These are phyloP conservation scores for Globisporangium spinosum DNA, from an alignment of 352 stramenopile species.

Conservation along the genomic window DNA sequence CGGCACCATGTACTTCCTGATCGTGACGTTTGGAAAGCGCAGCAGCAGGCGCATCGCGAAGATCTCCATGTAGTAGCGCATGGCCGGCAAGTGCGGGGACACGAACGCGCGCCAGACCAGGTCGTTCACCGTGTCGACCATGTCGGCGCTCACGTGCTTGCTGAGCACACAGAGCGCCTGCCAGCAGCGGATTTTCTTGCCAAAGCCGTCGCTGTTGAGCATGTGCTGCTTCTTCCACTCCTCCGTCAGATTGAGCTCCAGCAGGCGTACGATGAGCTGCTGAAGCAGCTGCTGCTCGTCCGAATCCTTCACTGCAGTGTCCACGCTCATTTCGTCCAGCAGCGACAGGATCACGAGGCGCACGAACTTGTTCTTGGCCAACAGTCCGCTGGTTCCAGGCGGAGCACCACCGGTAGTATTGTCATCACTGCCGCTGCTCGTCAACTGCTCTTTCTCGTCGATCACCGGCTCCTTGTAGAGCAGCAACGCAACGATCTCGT, in stretches of 20 bases:
- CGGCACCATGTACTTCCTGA: constrained; percentile 40
- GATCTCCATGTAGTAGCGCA: constrained; percentile 83
- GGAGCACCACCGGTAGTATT: background rate
- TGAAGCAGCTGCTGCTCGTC: constrained; percentile 32
- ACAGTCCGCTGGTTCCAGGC: constrained; percentile 7
- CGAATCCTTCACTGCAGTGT: constrained; percentile 12
- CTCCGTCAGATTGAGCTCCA: constrained; percentile 50
- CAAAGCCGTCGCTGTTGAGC: constrained; percentile 82
- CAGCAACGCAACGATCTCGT: constrained; percentile 66
- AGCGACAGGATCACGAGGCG: constrained; percentile 66
- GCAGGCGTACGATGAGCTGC: constrained; percentile 30
- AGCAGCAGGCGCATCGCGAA: constrained; percentile 67
- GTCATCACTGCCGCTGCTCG: constrained; percentile 6
- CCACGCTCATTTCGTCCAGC: constrained; percentile 48
- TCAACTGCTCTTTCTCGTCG: constrained; percentile 53
- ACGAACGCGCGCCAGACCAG: constrained; percentile 52
- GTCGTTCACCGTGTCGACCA: constrained; percentile 26
- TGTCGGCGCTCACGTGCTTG: constrained; percentile 33
- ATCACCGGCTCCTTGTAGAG: constrained; percentile 81
- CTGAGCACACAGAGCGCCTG: constrained; percentile 75
- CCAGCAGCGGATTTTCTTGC: constrained; percentile 70
- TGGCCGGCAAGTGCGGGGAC: constrained; percentile 53
- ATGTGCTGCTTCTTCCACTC: constrained; percentile 82
- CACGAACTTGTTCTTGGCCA: constrained; percentile 63
- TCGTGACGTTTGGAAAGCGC: constrained; percentile 44